phyloP scores from a whole-genome alignment of 352 stramenopile genomes.

The Globisporangium splendens region DNA sequence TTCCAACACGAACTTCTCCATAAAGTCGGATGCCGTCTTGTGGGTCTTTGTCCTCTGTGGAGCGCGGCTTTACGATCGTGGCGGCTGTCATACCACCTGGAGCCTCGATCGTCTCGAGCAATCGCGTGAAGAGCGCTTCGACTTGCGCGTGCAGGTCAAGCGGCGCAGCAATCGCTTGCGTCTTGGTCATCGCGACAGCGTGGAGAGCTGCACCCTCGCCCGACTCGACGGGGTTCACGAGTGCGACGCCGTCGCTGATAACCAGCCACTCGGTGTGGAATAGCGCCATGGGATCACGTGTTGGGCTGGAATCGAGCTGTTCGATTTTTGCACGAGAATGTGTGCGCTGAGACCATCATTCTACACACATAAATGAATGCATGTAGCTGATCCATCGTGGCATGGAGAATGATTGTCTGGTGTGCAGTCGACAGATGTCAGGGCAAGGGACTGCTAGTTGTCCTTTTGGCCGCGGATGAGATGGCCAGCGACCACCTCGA shows the following conservation, averaged over 20 bases:
- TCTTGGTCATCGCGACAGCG: not conserved
- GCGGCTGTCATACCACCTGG: not conserved
- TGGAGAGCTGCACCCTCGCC: not conserved
- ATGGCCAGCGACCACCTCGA: too few species aligned
- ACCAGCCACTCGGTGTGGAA: conserved; percentile 8
- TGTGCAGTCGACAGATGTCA: too few species aligned
- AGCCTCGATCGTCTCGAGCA: not conserved
- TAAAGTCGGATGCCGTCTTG: not conserved
- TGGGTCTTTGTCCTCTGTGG: not conserved
- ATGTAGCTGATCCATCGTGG: too few species aligned
- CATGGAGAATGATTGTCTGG: too few species aligned
- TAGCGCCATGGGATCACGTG: too few species aligned
- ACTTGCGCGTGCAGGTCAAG: not conserved
- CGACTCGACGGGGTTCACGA: not conserved
- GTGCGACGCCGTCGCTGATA: not conserved
- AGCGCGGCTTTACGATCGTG: too few species aligned
- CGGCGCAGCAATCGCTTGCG: not conserved
- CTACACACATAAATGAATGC: too few species aligned
- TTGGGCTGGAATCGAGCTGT: too few species aligned
- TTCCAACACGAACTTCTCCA: not conserved
- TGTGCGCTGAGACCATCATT: too few species aligned
- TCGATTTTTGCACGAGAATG: too few species aligned
- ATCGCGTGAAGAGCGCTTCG: not conserved
- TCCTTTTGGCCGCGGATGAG: too few species aligned
- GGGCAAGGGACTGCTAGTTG: too few species aligned